Base-by-base conservation (phyloP, 805 yeast genomes). In the Candida verbasci region DNA sequence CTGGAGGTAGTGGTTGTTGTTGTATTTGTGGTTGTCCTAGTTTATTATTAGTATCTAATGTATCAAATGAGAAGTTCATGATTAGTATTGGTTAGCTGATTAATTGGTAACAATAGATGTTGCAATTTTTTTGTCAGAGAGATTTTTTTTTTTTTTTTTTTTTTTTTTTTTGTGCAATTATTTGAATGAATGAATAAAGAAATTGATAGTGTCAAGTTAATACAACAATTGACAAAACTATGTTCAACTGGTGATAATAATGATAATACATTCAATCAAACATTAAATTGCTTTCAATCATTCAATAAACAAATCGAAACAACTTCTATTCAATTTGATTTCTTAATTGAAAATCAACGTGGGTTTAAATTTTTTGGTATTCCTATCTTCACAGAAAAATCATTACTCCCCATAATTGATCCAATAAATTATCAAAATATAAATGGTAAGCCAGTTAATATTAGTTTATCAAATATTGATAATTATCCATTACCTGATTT, bases 401-500 rank as follows among this genome's bases (percentile, higher is more conserved):
- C 78, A 1, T 53, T 76, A 25, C 38, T 75, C 5, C 73, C 76
- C 3, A 52, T 70, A 0, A 33, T 75, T 3, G 82, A 76, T 45
- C 82, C 80, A 2, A 67, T 76, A 1, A 60, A 57, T 39, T 74
- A 50, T 42, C 78, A 72, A 49, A 62, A 67, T 20, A 39, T 72
- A 11, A 54, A 61, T 24, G 79, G 78, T 1, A 48, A 52, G 3
- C 49, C 55, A 14, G 47, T 75, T 6, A 42, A 40, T 33, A 50
- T 39, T 37, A 59, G 43, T 50, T 55, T 50, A 35, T 50, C 60
- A 37, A 45, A 54, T 9, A 41, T 63, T 9, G 45, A 42, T 16
- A 56, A 62, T 42, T 59, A 50, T 38, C 77, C 79, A 0, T 62
- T 77, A 10, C 85, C 85, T 1, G 82, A 76, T 43, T 61, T 73